A percentile compares a stretch with the other conserved stretches of the same genome.
Conservation (phyloP, 2,329 filamentous ascomycete genomes). For the Scytalidium sp. region DNA sequence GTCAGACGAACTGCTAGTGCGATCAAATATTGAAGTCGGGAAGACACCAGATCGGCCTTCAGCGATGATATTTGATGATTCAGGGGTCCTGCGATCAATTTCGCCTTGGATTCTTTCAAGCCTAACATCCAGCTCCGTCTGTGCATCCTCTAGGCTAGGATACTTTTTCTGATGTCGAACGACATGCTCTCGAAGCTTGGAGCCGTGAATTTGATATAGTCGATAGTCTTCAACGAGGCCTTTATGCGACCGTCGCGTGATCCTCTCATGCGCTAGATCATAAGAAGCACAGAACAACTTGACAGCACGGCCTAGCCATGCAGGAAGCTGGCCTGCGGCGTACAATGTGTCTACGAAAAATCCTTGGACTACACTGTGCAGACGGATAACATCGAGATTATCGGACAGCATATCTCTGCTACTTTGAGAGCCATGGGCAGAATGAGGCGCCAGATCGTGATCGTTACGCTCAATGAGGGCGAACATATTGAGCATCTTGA, state of each 20-base stretch:
- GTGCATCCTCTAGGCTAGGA: constrained; percentile 24
- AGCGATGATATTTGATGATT: constrained; percentile 35
- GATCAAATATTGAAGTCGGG: constrained; percentile 48
- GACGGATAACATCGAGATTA: constrained; percentile 45
- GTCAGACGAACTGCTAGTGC: constrained; percentile 46
- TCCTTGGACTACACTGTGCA: constrained; percentile 50
- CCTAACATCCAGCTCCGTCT: constrained; percentile 31
- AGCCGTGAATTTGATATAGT: constrained; percentile 49
- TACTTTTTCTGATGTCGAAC: constrained; percentile 32
- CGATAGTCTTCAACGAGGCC: constrained; percentile 52
- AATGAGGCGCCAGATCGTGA: constrained; percentile 26
- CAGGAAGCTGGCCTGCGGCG: constrained; percentile 34
- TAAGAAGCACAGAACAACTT: constrained; percentile 48
- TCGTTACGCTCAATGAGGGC: constrained; percentile 51
- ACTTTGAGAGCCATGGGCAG: constrained; percentile 27
- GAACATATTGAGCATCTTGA: constrained; percentile 48
- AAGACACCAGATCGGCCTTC: constrained; percentile 29
- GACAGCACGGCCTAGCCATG: constrained; percentile 48
- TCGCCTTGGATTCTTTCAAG: constrained; percentile 37
- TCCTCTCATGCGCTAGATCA: constrained; percentile 40
- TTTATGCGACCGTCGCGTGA: constrained; percentile 36
- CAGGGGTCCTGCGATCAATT: constrained; percentile 41
- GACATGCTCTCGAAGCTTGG: constrained; percentile 41
- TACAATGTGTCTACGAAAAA: constrained; percentile 48
- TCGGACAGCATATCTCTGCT: constrained; percentile 42